Conservation (phyloP, 2,329 filamentous ascomycete species). For the Eutypa lata region DNA sequence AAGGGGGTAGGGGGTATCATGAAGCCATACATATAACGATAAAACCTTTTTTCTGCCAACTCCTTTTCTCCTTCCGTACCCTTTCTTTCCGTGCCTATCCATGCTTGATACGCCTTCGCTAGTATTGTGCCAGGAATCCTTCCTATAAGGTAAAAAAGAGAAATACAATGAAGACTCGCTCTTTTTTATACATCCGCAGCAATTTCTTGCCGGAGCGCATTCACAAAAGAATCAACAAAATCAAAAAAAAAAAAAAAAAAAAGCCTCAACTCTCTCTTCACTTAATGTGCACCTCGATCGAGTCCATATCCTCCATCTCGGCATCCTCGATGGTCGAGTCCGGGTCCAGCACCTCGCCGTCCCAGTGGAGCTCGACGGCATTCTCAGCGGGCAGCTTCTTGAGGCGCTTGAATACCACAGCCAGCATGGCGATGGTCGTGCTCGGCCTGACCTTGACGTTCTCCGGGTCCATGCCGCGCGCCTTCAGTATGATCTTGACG, state of each 20-base stretch:
- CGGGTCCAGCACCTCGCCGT: constrained; percentile 68
- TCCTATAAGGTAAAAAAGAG: background rate
- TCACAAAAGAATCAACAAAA: background rate
- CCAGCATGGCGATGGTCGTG: constrained; percentile 60
- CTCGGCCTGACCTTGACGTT: constrained; percentile 49
- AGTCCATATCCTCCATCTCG: constrained; percentile 72
- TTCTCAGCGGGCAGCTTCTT: constrained; percentile 48
- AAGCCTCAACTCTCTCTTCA: constrained; percentile 22
- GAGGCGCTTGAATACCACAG: constrained; percentile 57
- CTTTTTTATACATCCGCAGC: background rate
- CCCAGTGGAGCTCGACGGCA: constrained; percentile 64
- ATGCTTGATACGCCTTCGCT: too few relatives aligned
- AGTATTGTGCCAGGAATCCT: background rate
- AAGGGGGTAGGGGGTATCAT: background rate
- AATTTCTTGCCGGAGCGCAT: background rate
- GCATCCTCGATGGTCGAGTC: constrained; percentile 59
- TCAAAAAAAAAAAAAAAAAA: background rate
- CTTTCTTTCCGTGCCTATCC: background rate
- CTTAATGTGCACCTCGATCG: constrained; percentile 69
- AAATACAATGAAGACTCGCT: too few relatives aligned
- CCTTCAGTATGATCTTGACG: constrained; percentile 52
- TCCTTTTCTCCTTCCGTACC: background rate
- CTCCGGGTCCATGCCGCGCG: constrained; percentile 46
- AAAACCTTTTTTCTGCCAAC: background rate
- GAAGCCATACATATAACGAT: background rate